Evolutionary conservation across 257 asterid species (phyloP).

Genomic region (Capsicum pubescens): DNA sequence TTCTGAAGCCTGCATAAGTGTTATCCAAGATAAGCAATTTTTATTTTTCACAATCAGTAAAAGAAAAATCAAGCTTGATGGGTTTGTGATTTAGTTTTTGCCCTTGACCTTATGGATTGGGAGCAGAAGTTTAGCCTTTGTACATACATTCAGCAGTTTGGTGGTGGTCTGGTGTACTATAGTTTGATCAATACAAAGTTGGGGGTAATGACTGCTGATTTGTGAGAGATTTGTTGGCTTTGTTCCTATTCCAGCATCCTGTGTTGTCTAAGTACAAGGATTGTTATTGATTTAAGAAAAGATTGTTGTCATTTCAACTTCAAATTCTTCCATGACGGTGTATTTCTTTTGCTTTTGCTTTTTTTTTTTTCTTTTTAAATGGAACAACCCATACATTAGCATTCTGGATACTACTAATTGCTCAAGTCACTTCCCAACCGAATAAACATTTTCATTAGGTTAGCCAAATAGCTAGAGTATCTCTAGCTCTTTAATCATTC

Average conservation of each 20-base stretch:
- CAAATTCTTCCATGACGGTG: not conserved
- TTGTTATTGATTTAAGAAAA: not conserved
- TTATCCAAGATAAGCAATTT: not conserved
- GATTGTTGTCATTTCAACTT: not conserved
- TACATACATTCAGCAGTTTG: not conserved
- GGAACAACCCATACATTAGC: not conserved
- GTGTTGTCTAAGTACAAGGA: not conserved
- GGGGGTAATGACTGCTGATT: not conserved
- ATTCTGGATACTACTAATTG: not conserved
- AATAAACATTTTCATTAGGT: not conserved
- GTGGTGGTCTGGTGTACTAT: constrained; percentile 3
- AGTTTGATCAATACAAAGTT: not conserved
- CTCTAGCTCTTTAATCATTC: not conserved
- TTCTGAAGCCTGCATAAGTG: not conserved
- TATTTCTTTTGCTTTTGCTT: too few species aligned
- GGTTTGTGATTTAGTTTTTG: not conserved
- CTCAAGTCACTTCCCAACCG: not conserved
- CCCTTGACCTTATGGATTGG: not conserved
- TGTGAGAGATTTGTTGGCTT: not conserved
- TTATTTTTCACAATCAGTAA: not conserved
- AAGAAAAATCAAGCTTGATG: not conserved
- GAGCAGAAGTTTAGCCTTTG: not conserved
- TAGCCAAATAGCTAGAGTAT: not conserved
- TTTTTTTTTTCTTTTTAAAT: not conserved
- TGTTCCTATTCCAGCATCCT: not conserved